Base-by-base conservation (phyloP, 257 asterid genomes). In the Misopates orontium region DNA sequence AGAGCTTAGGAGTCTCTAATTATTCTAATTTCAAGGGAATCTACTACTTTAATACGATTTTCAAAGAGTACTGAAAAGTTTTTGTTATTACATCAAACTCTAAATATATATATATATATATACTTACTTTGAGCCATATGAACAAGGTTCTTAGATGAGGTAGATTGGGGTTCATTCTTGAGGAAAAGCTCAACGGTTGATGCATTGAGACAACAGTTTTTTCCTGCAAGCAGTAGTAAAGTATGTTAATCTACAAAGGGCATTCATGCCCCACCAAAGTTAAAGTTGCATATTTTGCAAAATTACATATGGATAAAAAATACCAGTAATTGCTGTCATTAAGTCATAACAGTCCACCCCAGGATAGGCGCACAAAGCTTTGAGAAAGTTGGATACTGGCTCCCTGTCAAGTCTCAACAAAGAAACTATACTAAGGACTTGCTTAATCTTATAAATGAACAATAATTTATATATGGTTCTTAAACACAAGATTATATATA, bases 91-190 rank as follows among this genome's bases (percentile, higher is more conserved):
- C 3, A 15, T n/a, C 11, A 13, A 45, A 45, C 4, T 14, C 8
- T 45, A 45, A 45, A 28, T 28, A n/a, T n/a, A n/a, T 28, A 28
- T 2, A 7, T 28, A 7, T 28, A 28, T 7, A 2, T 28, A 28
- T 28, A 78, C 91, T 87, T 80, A 92, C 98, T 85, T 57, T 92
- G 97, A 73, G 97, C 85, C 83, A 92, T 24, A 56, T 92, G 98
- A 58, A 89, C 82, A 31, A 85, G 76, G 77, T 92, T 89, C 79
- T 85, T 92, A 0, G 95, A 87, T 0, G 97, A 73, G 47, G 98
- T 89, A 1, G 98, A 68, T 39, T 92, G 98, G 25, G 95, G 97
- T 67, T 85, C 97, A 32, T 89, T 74, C 73, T 72, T 71, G 77
- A 87, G 73, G 62, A 84, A 87, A 20, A 77, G 16, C 4, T 87